A percentile compares a stretch with the other conserved stretches of the same genome.
These are phyloP conservation scores for Paramyrothecium roridum DNA, from an alignment of 2,329 filamentous ascomycete species.

Conservation along the genomic window DNA sequence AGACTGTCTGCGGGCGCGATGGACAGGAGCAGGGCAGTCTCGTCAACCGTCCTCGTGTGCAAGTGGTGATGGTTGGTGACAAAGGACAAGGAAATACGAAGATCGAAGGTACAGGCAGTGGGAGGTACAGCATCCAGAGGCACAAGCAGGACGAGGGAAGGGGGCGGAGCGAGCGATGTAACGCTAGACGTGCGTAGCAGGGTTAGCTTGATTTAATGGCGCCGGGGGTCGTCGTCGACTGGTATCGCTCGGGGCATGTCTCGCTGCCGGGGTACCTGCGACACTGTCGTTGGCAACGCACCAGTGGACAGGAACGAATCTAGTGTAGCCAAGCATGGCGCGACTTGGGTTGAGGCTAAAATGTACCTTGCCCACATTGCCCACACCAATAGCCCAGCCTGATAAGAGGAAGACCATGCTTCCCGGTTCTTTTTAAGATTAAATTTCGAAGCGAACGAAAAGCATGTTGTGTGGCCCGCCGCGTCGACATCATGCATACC, in stretches of 20 bases:
- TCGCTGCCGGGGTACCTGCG: not conserved
- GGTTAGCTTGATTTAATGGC: not conserved
- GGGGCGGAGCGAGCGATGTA: not conserved
- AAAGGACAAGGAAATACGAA: not conserved
- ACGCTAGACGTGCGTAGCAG: not conserved
- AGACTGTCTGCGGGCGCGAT: not conserved
- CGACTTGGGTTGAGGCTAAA: not conserved
- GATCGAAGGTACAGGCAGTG: not conserved
- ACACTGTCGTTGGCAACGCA: not conserved
- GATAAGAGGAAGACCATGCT: not conserved
- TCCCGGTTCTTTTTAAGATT: not conserved
- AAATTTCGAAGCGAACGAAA: not conserved
- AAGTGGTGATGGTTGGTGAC: not conserved
- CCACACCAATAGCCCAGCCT: not conserved
- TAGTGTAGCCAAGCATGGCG: not conserved
- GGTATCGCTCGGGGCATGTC: not conserved
- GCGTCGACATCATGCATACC: too few relatives aligned
- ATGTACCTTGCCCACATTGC: not conserved
- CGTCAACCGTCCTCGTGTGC: not conserved
- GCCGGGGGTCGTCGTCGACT: not conserved
- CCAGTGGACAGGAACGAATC: too few relatives aligned
- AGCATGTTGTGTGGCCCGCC: not conserved
- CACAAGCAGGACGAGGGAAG: not conserved
- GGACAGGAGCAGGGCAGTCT: not conserved
- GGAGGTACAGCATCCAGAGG: not conserved